Evolutionary conservation across 176 grass and related monocot species (phyloP).

Genomic region (Phoenix dactylifera): DNA sequence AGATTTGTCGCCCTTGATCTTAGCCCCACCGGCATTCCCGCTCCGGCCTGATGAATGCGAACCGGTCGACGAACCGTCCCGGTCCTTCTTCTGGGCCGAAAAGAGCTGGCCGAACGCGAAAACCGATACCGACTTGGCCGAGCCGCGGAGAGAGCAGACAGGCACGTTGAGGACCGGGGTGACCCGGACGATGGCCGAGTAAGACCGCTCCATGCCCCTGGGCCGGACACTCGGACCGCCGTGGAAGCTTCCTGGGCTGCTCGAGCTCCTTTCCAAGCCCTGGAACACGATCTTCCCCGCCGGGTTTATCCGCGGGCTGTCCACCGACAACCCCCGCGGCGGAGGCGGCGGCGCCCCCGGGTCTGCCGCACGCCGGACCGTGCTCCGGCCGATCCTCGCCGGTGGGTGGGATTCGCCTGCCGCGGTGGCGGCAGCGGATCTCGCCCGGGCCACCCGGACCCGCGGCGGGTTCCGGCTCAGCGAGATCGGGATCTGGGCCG

Average conservation of each 20-base stretch:
- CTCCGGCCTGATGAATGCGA: not conserved
- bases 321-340: slow-evolving; percentile 1
- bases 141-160: slow-evolving; percentile 58
- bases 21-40: not conserved
- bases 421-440: too few relatives aligned
- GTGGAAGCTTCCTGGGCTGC: slow-evolving; percentile 68
- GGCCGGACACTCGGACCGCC: slow-evolving; percentile 38
- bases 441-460: slow-evolving; percentile 30
- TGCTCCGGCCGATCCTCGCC: too few relatives aligned
- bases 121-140: slow-evolving; percentile 42
- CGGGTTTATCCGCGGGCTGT: slow-evolving; percentile 72
- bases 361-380: slow-evolving; percentile 16
- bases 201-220: slow-evolving; percentile 73
- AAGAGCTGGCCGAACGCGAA: slow-evolving; percentile 59
- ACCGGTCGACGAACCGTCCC: not conserved
- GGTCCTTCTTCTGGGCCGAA: slow-evolving; percentile 58
- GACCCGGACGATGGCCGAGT: slow-evolving; percentile 69
- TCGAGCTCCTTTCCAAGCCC: slow-evolving; percentile 76
- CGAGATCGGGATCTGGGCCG: not conserved
- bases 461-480: slow-evolving; percentile 29
- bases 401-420: too few relatives aligned
- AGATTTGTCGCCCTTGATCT: not conserved
- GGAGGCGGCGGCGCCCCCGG: not conserved
- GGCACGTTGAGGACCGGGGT: slow-evolving; percentile 82
- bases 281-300: slow-evolving; percentile 94